Conservation (phyloP, 371 early-diverging fungal species). For the Mucor sp. region DNA sequence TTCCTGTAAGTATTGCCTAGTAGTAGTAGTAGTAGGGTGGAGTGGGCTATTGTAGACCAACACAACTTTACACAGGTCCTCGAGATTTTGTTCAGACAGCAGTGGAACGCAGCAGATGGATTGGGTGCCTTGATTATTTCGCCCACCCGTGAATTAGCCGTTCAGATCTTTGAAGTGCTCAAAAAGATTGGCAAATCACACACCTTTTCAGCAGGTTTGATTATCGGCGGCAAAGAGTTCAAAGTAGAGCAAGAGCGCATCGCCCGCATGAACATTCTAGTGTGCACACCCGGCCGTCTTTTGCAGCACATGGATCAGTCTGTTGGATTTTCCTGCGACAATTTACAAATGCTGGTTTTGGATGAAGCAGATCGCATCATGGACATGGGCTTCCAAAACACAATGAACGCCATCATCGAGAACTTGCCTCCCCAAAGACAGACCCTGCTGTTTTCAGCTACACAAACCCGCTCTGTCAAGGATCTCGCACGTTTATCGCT, state of each 20-base stretch:
- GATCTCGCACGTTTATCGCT: constrained; percentile 92
- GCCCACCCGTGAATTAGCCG: constrained; percentile 98
- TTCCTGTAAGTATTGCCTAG: constrained; percentile 72
- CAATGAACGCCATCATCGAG: constrained; percentile 93
- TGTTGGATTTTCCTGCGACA: constrained; percentile 83
- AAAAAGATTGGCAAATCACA: constrained; percentile 86
- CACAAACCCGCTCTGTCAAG: constrained; percentile 94
- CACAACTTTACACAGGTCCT: constrained; percentile 52
- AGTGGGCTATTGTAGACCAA: not conserved
- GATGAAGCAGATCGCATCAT: constrained; percentile 98
- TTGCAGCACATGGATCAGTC: constrained; percentile 98
- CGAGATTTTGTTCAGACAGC: constrained; percentile 79
- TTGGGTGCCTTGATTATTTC: constrained; percentile 94
- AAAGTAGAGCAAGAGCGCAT: constrained; percentile 88
- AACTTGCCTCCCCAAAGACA: constrained; percentile 87
- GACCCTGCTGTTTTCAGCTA: constrained; percentile 95
- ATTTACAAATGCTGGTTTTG: constrained; percentile 88
- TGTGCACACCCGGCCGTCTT: constrained; percentile 98
- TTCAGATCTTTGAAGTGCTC: constrained; percentile 96
- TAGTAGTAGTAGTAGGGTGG: not conserved
- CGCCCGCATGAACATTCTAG: constrained; percentile 90
- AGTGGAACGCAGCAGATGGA: constrained; percentile 87
- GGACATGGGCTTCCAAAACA: constrained; percentile 95
- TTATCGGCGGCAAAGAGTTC: constrained; percentile 97
- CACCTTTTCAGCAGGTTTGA: constrained; percentile 91